Percentiles rank a stretch among this genome's conserved stretches.
phyloP scores from a whole-genome alignment of 371 early-diverging fungal genomes.

The Mucor irregularis region DNA sequence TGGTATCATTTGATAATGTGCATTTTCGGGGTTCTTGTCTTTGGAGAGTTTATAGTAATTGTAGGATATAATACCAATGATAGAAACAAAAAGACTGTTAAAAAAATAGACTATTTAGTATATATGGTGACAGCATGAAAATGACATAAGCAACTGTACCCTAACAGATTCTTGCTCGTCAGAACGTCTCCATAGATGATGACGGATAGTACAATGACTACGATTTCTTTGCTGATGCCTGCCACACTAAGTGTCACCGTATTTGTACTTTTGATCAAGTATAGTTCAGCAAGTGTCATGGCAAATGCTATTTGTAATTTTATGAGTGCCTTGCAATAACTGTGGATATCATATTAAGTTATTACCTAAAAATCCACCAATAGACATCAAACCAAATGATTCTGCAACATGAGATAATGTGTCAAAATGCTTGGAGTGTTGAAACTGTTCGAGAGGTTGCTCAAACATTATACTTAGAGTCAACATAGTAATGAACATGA shows the following conservation, averaged over 20 bases:
- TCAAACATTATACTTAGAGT: conserved; percentile 55
- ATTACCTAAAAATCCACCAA: conserved; percentile 71
- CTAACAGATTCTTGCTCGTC: conserved; percentile 48
- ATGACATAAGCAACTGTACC: conserved; percentile 23
- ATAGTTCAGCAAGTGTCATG: conserved; percentile 83
- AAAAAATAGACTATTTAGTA: neutral
- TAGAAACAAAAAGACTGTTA: conserved; percentile 56
- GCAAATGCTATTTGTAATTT: conserved; percentile 62
- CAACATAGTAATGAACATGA: conserved; percentile 63
- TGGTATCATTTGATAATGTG: conserved; percentile 28
- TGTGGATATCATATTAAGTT: neutral
- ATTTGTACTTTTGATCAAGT: conserved; percentile 77
- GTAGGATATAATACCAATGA: conserved; percentile 58
- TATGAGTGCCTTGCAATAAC: neutral
- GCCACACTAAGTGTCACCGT: conserved; percentile 87
- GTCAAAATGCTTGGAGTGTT: conserved; percentile 46
- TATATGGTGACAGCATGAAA: no score
- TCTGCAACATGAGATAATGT: conserved; percentile 34
- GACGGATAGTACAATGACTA: conserved; percentile 50
- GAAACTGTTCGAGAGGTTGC: conserved; percentile 55
- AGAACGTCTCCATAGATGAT: conserved; percentile 56
- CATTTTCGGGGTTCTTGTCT: conserved; percentile 21
- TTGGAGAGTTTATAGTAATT: conserved; percentile 58
- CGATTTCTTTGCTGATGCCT: conserved; percentile 80
- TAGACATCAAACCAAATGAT: conserved; percentile 56